Evolutionary conservation across 305 asterid species (phyloP).

Genomic region (Withania somnifera): DNA sequence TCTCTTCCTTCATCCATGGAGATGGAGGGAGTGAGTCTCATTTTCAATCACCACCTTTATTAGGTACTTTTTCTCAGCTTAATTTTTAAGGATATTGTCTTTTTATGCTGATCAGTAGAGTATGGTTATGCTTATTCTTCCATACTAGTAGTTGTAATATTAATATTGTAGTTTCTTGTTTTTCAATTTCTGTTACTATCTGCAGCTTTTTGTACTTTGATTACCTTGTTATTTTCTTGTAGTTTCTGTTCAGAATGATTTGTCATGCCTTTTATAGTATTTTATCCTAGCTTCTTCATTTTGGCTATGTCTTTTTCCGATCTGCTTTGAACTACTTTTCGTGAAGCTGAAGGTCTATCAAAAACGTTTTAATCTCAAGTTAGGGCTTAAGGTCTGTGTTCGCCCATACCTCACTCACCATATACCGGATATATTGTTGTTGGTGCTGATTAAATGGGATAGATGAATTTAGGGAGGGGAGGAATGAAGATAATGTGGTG

Average conservation of each 20-base stretch:
- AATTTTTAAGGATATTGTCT: not conserved
- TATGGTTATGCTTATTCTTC: not conserved
- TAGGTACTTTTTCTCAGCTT: constrained; percentile 13
- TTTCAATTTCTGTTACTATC: not conserved
- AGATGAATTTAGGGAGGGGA: constrained; percentile 4
- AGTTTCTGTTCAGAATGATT: not conserved
- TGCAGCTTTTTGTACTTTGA: not conserved
- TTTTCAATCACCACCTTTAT: constrained; percentile 8
- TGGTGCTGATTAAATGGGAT: not conserved
- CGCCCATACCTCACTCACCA: no score
- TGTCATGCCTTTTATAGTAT: not conserved
- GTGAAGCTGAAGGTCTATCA: not conserved
- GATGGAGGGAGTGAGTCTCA: constrained; percentile 8
- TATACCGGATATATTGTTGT: not conserved
- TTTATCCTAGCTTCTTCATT: not conserved
- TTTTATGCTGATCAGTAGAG: not conserved
- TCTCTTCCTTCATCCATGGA: constrained; percentile 8
- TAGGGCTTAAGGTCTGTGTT: not conserved
- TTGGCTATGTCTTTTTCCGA: not conserved
- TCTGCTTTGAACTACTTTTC: not conserved
- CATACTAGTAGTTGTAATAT: not conserved
- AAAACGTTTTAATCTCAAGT: not conserved
- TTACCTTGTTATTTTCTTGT: not conserved
- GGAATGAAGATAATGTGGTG: not conserved
- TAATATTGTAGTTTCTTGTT: not conserved